These are phyloP conservation scores for Saxophila tyrrhenica DNA, from an alignment of 495 filamentous ascomycete genomes.

Conservation along the genomic window DNA sequence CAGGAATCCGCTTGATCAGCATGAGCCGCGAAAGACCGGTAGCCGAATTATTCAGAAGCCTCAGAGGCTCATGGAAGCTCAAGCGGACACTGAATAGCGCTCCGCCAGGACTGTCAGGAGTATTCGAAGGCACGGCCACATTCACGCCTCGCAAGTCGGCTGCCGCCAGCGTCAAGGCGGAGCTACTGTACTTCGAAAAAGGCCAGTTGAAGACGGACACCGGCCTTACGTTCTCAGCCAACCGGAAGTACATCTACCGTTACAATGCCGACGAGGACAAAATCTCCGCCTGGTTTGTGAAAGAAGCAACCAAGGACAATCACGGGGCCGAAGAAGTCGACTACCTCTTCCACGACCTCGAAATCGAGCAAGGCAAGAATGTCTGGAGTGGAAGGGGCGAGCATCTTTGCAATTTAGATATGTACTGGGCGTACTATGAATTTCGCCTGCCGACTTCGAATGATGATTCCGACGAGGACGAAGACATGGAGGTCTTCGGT, in stretches of 20 bases:
- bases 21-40: conserved; percentile 9
- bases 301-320: conserved; percentile 28
- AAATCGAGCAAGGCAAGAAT: conserved; percentile 20
- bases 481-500: conserved; percentile 42
- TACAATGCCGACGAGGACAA: conserved; percentile 44
- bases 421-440: conserved; percentile 51
- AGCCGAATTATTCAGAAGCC: conserved; percentile 14
- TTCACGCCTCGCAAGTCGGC: conserved; percentile 46
- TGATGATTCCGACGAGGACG: conserved; percentile 23
- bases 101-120: conserved; percentile 45
- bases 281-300: conserved; percentile 57
- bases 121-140: conserved; percentile 47
- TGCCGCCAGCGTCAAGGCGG: conserved; percentile 24
- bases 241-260: conserved; percentile 42
- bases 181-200: conserved; percentile 59
- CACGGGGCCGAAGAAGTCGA: conserved; percentile 43
- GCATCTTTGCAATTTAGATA: conserved; percentile 56
- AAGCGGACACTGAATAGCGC: conserved; percentile 38
- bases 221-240: conserved; percentile 27
- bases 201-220: conserved; percentile 43
- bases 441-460: conserved; percentile 39
- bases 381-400: conserved; percentile 46
- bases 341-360: conserved; percentile 55
- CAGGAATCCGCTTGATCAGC: not conserved
- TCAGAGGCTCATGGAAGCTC: conserved; percentile 44